These are phyloP conservation scores for Aspergillus conjunctus DNA, from an alignment of 495 filamentous ascomycete species.

Conservation along the genomic window DNA sequence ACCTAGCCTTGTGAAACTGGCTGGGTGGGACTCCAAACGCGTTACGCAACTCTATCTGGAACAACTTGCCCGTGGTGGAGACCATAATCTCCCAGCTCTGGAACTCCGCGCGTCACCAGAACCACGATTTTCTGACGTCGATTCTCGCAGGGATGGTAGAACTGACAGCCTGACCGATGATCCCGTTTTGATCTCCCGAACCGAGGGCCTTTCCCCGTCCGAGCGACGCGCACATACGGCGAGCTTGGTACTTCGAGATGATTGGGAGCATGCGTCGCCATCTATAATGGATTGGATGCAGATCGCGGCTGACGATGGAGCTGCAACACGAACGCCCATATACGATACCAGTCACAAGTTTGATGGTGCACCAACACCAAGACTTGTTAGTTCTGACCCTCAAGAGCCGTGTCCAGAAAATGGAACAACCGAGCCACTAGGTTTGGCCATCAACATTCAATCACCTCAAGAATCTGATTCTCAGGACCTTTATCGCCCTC, in stretches of 20 bases:
- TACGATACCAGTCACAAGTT: conserved; percentile 24
- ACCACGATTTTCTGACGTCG: conserved; percentile 17
- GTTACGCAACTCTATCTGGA: conserved; percentile 57
- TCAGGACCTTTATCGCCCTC: conserved; percentile 38
- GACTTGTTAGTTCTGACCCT: conserved; percentile 16
- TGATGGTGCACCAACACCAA: conserved; percentile 35
- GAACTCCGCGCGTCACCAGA: conserved; percentile 26
- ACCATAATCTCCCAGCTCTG: conserved; percentile 27
- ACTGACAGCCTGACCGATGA: conserved; percentile 41
- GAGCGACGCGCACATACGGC: conserved; percentile 37
- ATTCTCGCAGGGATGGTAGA: conserved; percentile 23
- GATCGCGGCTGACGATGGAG: conserved; percentile 45
- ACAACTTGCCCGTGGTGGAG: conserved; percentile 46
- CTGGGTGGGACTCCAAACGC: conserved; percentile 56
- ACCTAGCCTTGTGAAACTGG: conserved; percentile 52
- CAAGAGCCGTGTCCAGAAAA: conserved; percentile 18
- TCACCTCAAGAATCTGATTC: conserved; percentile 29
- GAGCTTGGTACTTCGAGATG: conserved; percentile 50
- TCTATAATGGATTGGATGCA: conserved; percentile 60
- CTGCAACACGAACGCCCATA: conserved; percentile 23
- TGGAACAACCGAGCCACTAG: conserved; percentile 33
- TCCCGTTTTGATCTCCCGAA: conserved; percentile 37
- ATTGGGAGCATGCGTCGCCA: conserved; percentile 58
- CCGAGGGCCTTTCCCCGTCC: conserved; percentile 24
- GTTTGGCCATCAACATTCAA: conserved; percentile 41